Evolutionary conservation across 176 grass and related monocot genomes (phyloP), one percentile per base, ranked within the genome.

Genomic region (Zizania latifolia): DNA sequence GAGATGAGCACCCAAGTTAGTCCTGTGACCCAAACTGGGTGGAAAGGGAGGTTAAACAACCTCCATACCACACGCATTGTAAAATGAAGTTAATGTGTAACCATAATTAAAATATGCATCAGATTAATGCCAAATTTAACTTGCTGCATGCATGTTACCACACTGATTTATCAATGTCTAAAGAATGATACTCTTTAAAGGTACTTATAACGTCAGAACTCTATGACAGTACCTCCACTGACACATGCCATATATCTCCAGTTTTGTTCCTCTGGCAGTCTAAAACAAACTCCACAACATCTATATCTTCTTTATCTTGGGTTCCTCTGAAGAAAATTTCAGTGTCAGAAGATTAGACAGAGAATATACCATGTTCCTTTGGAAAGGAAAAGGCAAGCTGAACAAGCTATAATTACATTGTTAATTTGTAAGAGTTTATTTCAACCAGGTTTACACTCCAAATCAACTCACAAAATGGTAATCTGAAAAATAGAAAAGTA

Each of bases 181-280:
- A 73, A 22, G 10, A 83, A 43, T 30, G 57, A 9, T 68, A 32
- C 3, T 13, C 6, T 23, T 17, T 21, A 44, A 83, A 78, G 53
- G 10, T 29, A 43, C 46, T 17, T 10, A 44, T 61, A 82, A 76
- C 27, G 63, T 56, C 14, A 68, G 30, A 83, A 55, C 33, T 34
- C 40, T 48, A 58, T 64, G 68, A 60, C n/a, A 68, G 10, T 83
- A 99, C 95, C 95, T 94, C 86, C 64, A 94, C 57, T 29, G 60
- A 84, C 40, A 99, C 86, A 67, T 94, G 95, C 95, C 95, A 99
- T 75, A 92, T 85, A 84, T 99, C 91, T 32, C 89, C 95, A 66
- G 91, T 99, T 88, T 83, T 92, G 46, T 99, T 94, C 71, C 53
- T 92, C 12, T 89, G 32, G 16, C 73, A 74, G 67, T 94, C 84